phyloP scores from a whole-genome alignment of 805 yeast genomes.

The Wickerhamomyces ciferrii region DNA sequence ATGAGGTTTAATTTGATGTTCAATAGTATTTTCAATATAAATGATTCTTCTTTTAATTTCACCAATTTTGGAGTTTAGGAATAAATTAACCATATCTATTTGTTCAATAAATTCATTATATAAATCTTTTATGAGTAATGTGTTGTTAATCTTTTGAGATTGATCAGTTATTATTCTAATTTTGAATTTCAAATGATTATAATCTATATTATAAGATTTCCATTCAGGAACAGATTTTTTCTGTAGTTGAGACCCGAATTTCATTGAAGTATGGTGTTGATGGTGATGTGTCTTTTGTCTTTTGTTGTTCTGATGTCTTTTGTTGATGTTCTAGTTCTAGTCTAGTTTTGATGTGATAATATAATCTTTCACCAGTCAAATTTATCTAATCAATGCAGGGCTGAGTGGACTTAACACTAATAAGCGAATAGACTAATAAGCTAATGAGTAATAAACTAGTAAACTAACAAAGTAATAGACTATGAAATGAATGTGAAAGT shows the following conservation, averaged over 20 bases:
- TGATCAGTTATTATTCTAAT: constrained; percentile 47
- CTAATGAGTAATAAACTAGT: too few species aligned
- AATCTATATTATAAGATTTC: constrained; percentile 79
- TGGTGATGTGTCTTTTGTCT: background rate
- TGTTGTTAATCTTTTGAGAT: background rate
- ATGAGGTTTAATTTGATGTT: constrained; percentile 4
- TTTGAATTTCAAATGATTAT: constrained; percentile 65
- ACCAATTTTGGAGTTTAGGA: constrained; percentile 61
- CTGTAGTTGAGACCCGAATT: constrained; percentile 74
- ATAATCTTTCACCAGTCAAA: too few species aligned
- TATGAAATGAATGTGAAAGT: too few species aligned
- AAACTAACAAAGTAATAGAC: too few species aligned
- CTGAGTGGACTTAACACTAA: background rate
- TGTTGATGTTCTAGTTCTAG: background rate
- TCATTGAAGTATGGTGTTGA: constrained; percentile 42
- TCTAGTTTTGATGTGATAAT: background rate
- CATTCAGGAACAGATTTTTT: constrained; percentile 84
- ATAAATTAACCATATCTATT: constrained; percentile 53
- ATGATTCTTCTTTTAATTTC: constrained; percentile 54
- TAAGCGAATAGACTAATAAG: too few species aligned
- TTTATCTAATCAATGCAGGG: too few species aligned
- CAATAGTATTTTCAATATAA: constrained; percentile 32
- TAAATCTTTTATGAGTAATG: constrained; percentile 25
- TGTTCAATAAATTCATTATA: constrained; percentile 45
- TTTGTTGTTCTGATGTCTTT: background rate